These are phyloP conservation scores for Didymella keratinophila DNA, from an alignment of 2,329 filamentous ascomycete species.

Conservation along the genomic window DNA sequence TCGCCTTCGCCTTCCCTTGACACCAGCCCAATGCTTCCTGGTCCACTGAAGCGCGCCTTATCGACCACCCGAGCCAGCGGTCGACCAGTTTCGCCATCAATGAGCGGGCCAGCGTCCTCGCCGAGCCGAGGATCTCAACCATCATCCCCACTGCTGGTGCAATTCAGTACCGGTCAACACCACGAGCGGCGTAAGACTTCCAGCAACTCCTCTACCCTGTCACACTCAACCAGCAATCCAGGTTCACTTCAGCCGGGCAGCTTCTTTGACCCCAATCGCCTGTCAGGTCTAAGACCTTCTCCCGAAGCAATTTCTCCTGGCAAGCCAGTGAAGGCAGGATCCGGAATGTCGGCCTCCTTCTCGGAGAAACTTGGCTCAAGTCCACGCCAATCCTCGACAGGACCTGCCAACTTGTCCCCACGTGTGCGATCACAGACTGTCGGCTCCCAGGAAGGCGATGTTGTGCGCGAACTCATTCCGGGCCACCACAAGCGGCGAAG, in stretches of 20 bases:
- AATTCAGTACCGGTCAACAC: slow-evolving; percentile 86
- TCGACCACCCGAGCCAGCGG: slow-evolving; percentile 77
- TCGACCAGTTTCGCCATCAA: slow-evolving; percentile 85
- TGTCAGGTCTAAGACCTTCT: slow-evolving; percentile 59
- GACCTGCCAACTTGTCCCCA: slow-evolving; percentile 57
- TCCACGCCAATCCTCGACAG: slow-evolving; percentile 45
- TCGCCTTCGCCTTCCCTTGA: slow-evolving; percentile 76
- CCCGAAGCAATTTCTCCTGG: slow-evolving; percentile 64
- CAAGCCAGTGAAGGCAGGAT: slow-evolving; percentile 55
- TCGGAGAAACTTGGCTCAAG: slow-evolving; percentile 48
- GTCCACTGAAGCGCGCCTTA: slow-evolving; percentile 80
- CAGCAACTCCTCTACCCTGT: slow-evolving; percentile 83
- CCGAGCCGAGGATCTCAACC: slow-evolving; percentile 85
- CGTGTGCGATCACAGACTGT: slow-evolving; percentile 88
- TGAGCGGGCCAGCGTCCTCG: slow-evolving; percentile 83
- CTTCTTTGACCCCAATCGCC: slow-evolving; percentile 75
- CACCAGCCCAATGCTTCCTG: slow-evolving; percentile 82
- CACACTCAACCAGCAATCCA: slow-evolving; percentile 72
- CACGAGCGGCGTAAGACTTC: slow-evolving; percentile 90
- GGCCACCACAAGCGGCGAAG: slow-evolving; percentile 87
- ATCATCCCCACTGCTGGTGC: slow-evolving; percentile 91
- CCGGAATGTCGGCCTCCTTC: slow-evolving; percentile 56
- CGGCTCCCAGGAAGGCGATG: slow-evolving; percentile 90
- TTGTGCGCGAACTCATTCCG: slow-evolving; percentile 69
- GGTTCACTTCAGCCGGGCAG: slow-evolving; percentile 72